phyloP scores from a whole-genome alignment of 1,284 basidiomycete genomes.

The Ganoderma meredithae region DNA sequence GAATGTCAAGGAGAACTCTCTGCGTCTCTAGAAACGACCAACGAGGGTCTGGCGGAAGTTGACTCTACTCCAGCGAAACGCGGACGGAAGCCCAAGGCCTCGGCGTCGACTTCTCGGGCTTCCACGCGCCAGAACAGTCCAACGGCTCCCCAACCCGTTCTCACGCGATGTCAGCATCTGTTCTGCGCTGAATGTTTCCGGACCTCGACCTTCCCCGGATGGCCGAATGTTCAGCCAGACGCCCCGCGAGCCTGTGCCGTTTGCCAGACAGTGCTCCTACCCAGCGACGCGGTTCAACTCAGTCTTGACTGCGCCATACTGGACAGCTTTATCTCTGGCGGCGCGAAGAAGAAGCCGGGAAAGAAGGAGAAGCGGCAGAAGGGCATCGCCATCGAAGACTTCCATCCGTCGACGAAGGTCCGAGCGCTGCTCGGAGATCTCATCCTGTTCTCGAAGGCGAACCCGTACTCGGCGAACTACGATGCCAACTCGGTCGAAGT shows the following conservation, averaged over 20 bases:
- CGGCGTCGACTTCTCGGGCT: conserved; percentile 56
- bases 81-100: conserved; percentile 65
- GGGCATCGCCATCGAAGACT: conserved; percentile 61
- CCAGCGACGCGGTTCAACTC: conserved; percentile 81
- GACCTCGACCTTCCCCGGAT: conserved; percentile 75
- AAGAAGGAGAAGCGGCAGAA: conserved; percentile 79
- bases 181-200: conserved; percentile 89
- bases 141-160: conserved; percentile 60
- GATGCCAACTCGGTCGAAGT: conserved; percentile 75
- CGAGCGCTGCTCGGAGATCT: conserved; percentile 81
- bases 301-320: conserved; percentile 56
- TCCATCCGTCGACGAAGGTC: conserved; percentile 87
- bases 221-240: conserved; percentile 74
- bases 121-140: conserved; percentile 78
- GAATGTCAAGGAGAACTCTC: conserved; percentile 87
- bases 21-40: conserved; percentile 53
- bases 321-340: conserved; percentile 40
- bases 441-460: conserved; percentile 75
- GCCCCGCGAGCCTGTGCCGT: conserved; percentile 71
- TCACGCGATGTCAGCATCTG: conserved; percentile 95
- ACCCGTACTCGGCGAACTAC: conserved; percentile 88
- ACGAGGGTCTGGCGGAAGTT: conserved; percentile 55
- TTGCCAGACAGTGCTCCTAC: conserved; percentile 72
- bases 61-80: conserved; percentile 65
- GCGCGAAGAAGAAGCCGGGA: conserved; percentile 65